Evolutionary conservation across 148 eudicot genomes (phyloP).

Genomic region (Chenopodium formosanum): DNA sequence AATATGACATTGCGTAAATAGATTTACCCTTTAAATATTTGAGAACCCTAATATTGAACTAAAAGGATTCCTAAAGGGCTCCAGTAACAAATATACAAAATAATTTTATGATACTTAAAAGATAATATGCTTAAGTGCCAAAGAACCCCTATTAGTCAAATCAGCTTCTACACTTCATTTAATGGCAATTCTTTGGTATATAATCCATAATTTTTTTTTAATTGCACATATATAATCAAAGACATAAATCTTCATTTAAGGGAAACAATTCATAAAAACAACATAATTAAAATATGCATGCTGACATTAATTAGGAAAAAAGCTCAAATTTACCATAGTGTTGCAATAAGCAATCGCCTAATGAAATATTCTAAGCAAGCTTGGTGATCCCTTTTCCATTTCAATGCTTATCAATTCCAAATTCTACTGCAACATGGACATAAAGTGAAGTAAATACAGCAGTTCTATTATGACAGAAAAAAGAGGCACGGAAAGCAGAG

Average conservation of each 20-base stretch:
- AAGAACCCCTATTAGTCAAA: neutral
- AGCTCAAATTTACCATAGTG: constrained; percentile 1
- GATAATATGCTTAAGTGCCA: neutral
- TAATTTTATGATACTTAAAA: neutral
- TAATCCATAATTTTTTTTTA: neutral
- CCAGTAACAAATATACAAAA: neutral
- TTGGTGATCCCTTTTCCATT: neutral
- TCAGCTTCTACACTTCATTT: neutral
- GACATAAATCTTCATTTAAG: neutral
- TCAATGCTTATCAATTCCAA: neutral
- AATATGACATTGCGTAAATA: neutral
- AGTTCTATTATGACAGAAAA: neutral
- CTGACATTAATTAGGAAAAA: neutral
- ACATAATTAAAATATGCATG: neutral
- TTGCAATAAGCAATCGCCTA: neutral
- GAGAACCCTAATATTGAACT: neutral
- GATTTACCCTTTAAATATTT: neutral
- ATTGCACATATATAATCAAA: neutral
- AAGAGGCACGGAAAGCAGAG: neutral
- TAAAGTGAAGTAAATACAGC: neutral
- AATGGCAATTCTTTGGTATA: neutral
- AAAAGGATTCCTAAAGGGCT: neutral
- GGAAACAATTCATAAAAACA: no score
- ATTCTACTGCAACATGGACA: neutral
- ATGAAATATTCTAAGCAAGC: neutral